Conservation (phyloP, 1,139 yeast species). For the Suzukiozyma palmioleophila region DNA sequence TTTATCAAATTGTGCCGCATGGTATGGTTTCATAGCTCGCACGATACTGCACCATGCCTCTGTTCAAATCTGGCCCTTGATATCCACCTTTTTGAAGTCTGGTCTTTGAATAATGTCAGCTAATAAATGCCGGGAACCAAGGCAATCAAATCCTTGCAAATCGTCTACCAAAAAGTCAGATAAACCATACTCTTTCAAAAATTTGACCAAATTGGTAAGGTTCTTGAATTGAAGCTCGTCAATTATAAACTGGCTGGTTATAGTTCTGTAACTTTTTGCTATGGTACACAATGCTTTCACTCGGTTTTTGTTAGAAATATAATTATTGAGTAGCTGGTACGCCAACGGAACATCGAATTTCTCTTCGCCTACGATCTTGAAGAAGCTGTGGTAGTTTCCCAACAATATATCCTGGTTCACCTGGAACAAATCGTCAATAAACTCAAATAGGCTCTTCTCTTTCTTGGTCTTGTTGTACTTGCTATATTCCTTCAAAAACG, state of each 20-base stretch:
- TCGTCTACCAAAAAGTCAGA: slow-evolving; percentile 27
- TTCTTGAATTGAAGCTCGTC: slow-evolving; percentile 44
- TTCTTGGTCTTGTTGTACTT: slow-evolving; percentile 17
- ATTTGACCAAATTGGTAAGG: slow-evolving; percentile 19
- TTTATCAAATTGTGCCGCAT: too few relatives aligned
- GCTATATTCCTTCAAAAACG: slow-evolving; percentile 9
- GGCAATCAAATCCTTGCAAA: slow-evolving; percentile 35
- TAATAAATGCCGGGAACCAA: slow-evolving; percentile 44
- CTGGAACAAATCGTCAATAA: slow-evolving; percentile 21
- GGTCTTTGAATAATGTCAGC: slow-evolving; percentile 37
- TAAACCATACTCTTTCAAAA: slow-evolving; percentile 40
- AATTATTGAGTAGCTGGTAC: slow-evolving; percentile 30
- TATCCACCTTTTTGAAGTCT: slow-evolving; percentile 67
- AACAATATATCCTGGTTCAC: slow-evolving; percentile 20
- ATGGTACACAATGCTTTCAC: slow-evolving; percentile 56
- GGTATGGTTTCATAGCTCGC: too few relatives aligned
- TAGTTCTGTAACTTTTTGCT: slow-evolving; percentile 55
- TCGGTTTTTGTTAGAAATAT: slow-evolving; percentile 51
- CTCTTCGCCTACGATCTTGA: slow-evolving; percentile 32
- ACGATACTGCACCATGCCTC: too few relatives aligned
- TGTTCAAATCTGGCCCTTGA: slow-evolving; percentile 74
- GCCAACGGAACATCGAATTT: slow-evolving; percentile 19
- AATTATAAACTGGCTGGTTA: slow-evolving; percentile 43
- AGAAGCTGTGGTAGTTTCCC: slow-evolving; percentile 53
- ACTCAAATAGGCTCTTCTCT: slow-evolving; percentile 16